phyloP scores from a whole-genome alignment of 352 stramenopile genomes.

The Phytophthora capsici region DNA sequence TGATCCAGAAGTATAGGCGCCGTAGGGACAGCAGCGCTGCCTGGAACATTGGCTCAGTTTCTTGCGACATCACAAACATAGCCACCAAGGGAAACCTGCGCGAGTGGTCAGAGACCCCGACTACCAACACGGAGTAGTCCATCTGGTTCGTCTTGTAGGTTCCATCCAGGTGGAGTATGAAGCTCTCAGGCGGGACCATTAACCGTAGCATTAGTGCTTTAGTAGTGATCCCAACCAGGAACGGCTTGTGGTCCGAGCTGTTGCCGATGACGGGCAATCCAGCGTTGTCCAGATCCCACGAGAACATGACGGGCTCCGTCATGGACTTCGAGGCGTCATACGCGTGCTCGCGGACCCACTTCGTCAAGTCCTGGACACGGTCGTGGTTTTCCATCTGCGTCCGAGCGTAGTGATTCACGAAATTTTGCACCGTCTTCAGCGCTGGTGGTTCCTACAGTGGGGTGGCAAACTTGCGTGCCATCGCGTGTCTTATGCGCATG shows the following conservation, averaged over 20 bases:
- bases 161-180: background rate
- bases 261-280: background rate
- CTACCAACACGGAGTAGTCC: slow-evolving; percentile 7
- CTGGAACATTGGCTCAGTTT: background rate
- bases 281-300: background rate
- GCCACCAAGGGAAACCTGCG: background rate
- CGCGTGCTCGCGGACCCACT: background rate
- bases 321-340: background rate
- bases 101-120: background rate
- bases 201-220: slow-evolving; percentile 1
- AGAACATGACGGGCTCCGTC: background rate
- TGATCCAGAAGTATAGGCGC: background rate
- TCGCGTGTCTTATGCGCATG: background rate
- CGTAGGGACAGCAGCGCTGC: background rate
- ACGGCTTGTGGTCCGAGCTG: background rate
- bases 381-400: slow-evolving; percentile 12
- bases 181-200: background rate
- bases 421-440: slow-evolving; percentile 1
- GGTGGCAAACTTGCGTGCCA: slow-evolving; percentile 5
- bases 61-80: slow-evolving; percentile 10
- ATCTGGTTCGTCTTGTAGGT: slow-evolving; percentile 14
- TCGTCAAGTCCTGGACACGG: background rate
- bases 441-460: background rate
- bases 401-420: slow-evolving; percentile 7
- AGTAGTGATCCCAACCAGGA: background rate